Conservation (phyloP, 257 asterid species). For the Henckelia pumila region DNA sequence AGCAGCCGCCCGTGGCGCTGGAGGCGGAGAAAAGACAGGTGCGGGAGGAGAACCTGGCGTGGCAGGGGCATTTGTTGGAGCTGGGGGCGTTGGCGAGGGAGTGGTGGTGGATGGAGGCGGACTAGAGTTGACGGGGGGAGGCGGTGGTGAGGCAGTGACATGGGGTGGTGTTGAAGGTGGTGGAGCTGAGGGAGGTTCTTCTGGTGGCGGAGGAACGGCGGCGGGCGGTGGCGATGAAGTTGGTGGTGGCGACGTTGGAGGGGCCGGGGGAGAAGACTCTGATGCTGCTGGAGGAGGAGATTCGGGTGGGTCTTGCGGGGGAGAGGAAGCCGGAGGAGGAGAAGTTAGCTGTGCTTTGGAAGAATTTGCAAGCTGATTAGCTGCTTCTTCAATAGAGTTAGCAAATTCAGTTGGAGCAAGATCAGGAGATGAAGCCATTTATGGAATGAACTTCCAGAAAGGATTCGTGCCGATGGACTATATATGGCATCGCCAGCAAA, state of each 20-base stretch:
- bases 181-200: constrained; percentile 3
- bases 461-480: background rate
- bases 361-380: background rate
- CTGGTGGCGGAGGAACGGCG: constrained; percentile 3
- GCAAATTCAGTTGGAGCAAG: constrained; percentile 18
- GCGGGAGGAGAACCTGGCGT: constrained; percentile 24
- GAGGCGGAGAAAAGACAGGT: constrained; percentile 28
- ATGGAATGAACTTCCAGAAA: constrained; percentile 21
- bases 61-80: constrained; percentile 8
- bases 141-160: background rate
- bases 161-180: constrained; percentile 13
- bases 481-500: constrained; percentile 23
- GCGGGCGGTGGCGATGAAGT: constrained; percentile 24
- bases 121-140: too few species aligned
- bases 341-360: background rate
- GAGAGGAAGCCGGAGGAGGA: constrained; percentile 2
- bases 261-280: constrained; percentile 1
- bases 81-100: constrained; percentile 21
- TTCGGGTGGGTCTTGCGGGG: constrained; percentile 6
- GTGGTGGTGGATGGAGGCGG: background rate
- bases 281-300: constrained; percentile 14
- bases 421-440: constrained; percentile 28
- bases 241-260: constrained; percentile 19
- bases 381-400: background rate
- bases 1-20: background rate